These are phyloP conservation scores for Amyloporia xantha DNA, from an alignment of 768 basidiomycete species.

Conservation along the genomic window DNA sequence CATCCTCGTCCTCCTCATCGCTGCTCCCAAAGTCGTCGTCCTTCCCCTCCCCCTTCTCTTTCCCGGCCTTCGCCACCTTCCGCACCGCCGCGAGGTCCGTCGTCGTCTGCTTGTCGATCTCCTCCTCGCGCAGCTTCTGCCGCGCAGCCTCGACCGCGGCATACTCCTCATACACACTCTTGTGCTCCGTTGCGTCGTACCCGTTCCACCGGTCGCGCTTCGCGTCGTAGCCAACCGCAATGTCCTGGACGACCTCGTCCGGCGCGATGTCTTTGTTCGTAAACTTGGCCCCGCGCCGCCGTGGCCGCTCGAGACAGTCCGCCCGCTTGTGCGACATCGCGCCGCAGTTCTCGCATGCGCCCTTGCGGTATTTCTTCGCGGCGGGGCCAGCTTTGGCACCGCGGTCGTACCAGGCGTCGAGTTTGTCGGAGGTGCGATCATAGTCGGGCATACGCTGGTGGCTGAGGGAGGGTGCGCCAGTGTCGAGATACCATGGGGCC, in stretches of 20 bases:
- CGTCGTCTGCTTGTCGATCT: conserved; percentile 95
- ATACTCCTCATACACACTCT: conserved; percentile 87
- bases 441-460: conserved; percentile 82
- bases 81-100: conserved; percentile 87
- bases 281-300: conserved; percentile 92
- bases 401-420: conserved; percentile 90
- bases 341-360: conserved; percentile 98
- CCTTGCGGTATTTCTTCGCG: conserved; percentile 94
- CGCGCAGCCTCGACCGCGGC: conserved; percentile 86
- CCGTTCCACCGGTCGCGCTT: conserved; percentile 99
- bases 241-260: conserved; percentile 85
- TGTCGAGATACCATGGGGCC: conserved; percentile 98
- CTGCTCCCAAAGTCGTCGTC: conserved; percentile 96
- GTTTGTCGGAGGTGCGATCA: conserved; percentile 54
- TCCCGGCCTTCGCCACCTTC: conserved; percentile 91
- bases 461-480: conserved; percentile 85
- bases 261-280: conserved; percentile 85
- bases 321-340: conserved; percentile 87
- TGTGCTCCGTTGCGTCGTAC: conserved; percentile 86
- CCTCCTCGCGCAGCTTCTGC: conserved; percentile 88
- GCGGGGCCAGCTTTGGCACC: conserved; percentile 81
- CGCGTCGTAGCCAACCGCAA: conserved; percentile 75
- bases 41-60: conserved; percentile 57
- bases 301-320: conserved; percentile 94
- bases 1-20: conserved; percentile 92